Conservation (phyloP, 257 asterid genomes). For the Solanum chiquidenum region DNA sequence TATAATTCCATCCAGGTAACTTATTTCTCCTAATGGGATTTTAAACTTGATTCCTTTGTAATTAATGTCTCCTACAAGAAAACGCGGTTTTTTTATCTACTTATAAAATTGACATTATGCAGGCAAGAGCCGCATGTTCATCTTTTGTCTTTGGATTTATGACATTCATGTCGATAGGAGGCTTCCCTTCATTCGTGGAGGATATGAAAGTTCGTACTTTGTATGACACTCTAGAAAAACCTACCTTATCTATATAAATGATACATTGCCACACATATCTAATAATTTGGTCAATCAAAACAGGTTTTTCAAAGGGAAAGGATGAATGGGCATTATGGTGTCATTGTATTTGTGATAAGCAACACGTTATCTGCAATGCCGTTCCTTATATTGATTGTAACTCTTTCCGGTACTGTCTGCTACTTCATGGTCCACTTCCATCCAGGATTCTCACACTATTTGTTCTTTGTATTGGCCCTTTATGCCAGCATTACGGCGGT, state of each 20-base stretch:
- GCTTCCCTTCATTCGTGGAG: constrained; percentile 94
- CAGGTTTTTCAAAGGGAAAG: constrained; percentile 96
- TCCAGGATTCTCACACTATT: constrained; percentile 63
- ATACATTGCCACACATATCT: neutral
- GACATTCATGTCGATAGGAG: constrained; percentile 96
- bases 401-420: constrained; percentile 78
- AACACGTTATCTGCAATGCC: constrained; percentile 86
- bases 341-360: constrained; percentile 75
- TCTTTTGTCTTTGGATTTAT: constrained; percentile 89
- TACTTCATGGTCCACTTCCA: constrained; percentile 95
- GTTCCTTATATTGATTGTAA: constrained; percentile 63
- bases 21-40: neutral
- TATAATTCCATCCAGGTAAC: constrained; percentile 80
- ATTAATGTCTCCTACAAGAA: neutral
- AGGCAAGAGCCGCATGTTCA: constrained; percentile 97
- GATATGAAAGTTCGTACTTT: constrained; percentile 65
- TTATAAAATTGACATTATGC: neutral
- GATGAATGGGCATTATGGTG: constrained; percentile 94
- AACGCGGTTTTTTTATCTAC: neutral
- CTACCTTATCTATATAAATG: neutral
- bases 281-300: neutral
- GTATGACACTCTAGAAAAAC: neutral
- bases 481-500: constrained; percentile 88
- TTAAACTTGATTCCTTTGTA: neutral
- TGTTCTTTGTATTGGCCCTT: constrained; percentile 69